A percentile compares a stretch with the other conserved stretches of the same genome.
phyloP scores from a whole-genome alignment of 345 rosid species.

The Lepidium aucheri region DNA sequence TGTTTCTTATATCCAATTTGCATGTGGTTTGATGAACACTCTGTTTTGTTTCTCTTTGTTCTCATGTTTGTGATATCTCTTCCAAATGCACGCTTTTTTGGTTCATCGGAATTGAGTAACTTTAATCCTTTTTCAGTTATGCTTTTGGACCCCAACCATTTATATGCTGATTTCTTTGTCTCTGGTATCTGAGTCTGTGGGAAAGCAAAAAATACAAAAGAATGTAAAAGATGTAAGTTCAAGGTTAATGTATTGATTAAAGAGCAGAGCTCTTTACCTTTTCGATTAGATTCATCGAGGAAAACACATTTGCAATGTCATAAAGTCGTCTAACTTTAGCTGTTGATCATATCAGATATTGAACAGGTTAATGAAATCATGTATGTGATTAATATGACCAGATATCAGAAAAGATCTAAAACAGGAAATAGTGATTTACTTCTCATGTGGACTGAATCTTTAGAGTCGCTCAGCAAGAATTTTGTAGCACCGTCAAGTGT shows the following conservation, averaged over 20 bases:
- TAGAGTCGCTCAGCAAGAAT: conserved; percentile 54
- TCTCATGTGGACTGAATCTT: conserved; percentile 56
- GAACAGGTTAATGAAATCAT: conserved; percentile 3
- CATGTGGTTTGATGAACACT: conserved; percentile 21
- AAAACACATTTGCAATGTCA: conserved; percentile 79
- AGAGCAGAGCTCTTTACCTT: conserved; percentile 34
- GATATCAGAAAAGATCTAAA: not conserved
- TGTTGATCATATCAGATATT: conserved; percentile 27
- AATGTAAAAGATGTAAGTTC: not conserved
- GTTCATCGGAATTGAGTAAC: conserved; percentile 22
- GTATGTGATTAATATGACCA: not conserved
- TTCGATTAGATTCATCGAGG: conserved; percentile 69
- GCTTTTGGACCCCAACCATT: conserved; percentile 66
- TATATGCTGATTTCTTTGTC: conserved; percentile 68
- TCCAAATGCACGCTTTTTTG: conserved; percentile 64
- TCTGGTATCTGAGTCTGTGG: conserved; percentile 65
- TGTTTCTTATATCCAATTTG: conserved; percentile 9
- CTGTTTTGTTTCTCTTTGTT: conserved; percentile 41
- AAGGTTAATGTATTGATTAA: not conserved
- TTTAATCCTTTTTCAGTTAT: conserved; percentile 17
- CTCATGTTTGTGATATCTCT: conserved; percentile 50
- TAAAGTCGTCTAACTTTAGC: conserved; percentile 83
- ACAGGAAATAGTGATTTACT: conserved; percentile 31
- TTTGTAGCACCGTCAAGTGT: conserved; percentile 68
- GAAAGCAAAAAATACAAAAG: not conserved